Base-by-base conservation (phyloP, 495 filamentous ascomycete species). In the Penicillium pancosmium region DNA sequence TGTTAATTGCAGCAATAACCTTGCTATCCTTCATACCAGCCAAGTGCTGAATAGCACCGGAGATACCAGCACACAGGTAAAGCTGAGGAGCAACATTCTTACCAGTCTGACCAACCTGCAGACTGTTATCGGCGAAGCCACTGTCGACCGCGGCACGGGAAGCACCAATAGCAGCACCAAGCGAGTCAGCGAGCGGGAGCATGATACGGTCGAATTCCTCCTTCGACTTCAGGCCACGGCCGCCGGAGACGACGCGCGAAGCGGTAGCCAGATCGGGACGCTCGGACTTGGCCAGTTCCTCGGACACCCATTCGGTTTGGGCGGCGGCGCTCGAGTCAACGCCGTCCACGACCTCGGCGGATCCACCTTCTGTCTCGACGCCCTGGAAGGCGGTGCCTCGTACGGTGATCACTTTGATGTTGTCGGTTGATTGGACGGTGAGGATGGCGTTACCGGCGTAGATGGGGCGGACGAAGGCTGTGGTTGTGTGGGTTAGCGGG, bases 21-120 rank as follows among this genome's bases (percentile, higher is more conserved):
- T 98, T 98, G 80, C 91, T 96, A 72, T 98, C 94, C 84, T 98
- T 98, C 94, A 98, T 98, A 70, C 94, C 94, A 43, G 95, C 95
- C 75, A 98, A 78, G 83, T 98, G 94, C 77, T 98, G 94, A 62
- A 98, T 98, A 21, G 94, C 94, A 48, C 94, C 94, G 6, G 90
- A 94, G 68, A 98, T 98, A 67, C 94, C 94, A 15, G 92, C 93
- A 33, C 91, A 94, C 57, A 98, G 83, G 71, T 98, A 98, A 59
- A 98, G 78, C 74, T 98, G 88, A 54, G 94, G 94, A 43, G 94
- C 94, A 34, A 98, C 92, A 58, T 97, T 95, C 85, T 98, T 98
- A 59, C 94, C 94, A 7, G 94, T 98, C 78, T 98, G 94, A 11
- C 94, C 94, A 61, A 98, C 92, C 77, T 98, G 94, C 68, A 98